Conservation (phyloP, 257 asterid genomes). For the Fraxinus excelsior region DNA sequence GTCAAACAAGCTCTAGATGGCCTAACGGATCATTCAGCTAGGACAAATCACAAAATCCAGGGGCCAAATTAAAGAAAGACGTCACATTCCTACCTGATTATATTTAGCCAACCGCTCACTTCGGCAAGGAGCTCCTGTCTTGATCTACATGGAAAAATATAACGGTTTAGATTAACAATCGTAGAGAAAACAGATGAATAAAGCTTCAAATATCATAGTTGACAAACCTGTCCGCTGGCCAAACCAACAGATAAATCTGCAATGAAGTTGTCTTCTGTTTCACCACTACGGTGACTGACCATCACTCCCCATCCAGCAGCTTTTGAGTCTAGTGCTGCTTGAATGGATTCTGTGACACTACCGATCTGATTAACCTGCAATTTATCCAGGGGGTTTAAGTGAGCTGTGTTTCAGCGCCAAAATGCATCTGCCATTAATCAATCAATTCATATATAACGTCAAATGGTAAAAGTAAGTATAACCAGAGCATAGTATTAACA, state of each 20-base stretch:
- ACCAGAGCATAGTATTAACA: not conserved
- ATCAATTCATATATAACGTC: not conserved
- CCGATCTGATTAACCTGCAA: constrained; percentile 98
- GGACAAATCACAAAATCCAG: too few relatives aligned
- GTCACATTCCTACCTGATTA: constrained; percentile 63
- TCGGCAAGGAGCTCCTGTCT: constrained; percentile 98
- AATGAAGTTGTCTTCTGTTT: constrained; percentile 96
- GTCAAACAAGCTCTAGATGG: too few relatives aligned
- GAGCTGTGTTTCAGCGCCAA: not conserved
- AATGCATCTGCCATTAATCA: not conserved
- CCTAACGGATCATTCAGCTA: too few relatives aligned
- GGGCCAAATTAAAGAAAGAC: not conserved
- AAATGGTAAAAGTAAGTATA: not conserved
- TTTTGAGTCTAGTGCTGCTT: constrained; percentile 95
- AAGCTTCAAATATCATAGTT: not conserved
- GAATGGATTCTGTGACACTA: constrained; percentile 93
- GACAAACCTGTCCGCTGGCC: constrained; percentile 93
- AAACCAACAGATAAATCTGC: constrained; percentile 96
- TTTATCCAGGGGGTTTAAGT: not conserved
- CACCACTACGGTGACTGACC: constrained; percentile 99
- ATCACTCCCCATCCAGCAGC: constrained; percentile 99
- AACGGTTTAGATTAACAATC: constrained; percentile 8
- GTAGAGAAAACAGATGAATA: not conserved
- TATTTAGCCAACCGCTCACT: constrained; percentile 97
- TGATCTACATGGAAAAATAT: constrained; percentile 57